phyloP scores from a whole-genome alignment of 2,329 filamentous ascomycete species.

The Phyllosticta ampelicida region DNA sequence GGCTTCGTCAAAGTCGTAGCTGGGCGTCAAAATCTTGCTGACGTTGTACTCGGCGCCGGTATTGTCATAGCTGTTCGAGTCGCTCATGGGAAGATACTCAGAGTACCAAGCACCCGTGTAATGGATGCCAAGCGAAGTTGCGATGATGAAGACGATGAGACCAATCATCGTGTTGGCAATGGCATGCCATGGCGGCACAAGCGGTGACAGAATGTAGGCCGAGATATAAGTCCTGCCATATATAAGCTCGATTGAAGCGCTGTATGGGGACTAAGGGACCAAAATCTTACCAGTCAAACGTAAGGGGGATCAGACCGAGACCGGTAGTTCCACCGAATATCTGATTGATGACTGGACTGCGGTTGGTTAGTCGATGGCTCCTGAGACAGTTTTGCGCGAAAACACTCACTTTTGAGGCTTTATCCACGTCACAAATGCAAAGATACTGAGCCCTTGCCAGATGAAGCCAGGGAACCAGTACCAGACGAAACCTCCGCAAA shows the following conservation, averaged over 20 bases:
- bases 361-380: background rate
- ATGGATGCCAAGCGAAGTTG: conserved; percentile 19
- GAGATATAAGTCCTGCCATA: conserved; percentile 28
- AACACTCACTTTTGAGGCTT: conserved; percentile 2
- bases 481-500: conserved; percentile 16
- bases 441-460: conserved; percentile 13
- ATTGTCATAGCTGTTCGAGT: conserved; percentile 49
- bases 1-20: conserved; percentile 23
- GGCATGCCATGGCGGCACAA: conserved; percentile 30
- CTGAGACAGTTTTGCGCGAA: background rate
- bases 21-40: conserved; percentile 21
- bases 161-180: conserved; percentile 49
- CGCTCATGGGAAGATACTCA: conserved; percentile 31
- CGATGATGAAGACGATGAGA: conserved; percentile 24
- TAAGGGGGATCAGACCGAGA: conserved; percentile 13
- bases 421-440: conserved; percentile 20
- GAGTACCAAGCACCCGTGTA: conserved; percentile 56
- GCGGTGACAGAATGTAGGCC: conserved; percentile 9
- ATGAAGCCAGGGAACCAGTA: conserved; percentile 21
- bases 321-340: conserved; percentile 15
- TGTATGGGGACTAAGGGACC: too few species aligned
- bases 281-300: conserved; percentile 23
- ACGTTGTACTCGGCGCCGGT: conserved; percentile 55
- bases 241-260: too few species aligned
- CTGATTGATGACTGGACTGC: conserved; percentile 19